Conservation (phyloP, 2,329 filamentous ascomycete genomes). For the Esteya vermicola region DNA sequence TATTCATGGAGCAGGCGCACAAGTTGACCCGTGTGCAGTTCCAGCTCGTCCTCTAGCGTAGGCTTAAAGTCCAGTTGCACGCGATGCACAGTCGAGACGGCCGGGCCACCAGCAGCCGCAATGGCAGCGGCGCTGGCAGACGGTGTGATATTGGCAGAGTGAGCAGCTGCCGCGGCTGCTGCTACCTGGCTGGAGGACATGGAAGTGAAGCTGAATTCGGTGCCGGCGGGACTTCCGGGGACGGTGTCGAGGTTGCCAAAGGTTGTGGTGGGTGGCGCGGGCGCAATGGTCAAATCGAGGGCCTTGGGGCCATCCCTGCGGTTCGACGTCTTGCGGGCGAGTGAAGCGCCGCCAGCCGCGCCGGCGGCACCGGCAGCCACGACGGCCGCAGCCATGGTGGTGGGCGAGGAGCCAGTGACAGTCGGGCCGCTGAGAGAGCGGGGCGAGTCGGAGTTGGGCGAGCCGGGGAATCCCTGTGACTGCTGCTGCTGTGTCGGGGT, state of each 20-base stretch:
- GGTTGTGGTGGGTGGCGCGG: slow-evolving; percentile 12
- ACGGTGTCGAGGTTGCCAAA: slow-evolving; percentile 17
- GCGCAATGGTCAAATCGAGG: slow-evolving; percentile 40
- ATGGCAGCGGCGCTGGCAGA: slow-evolving; percentile 44
- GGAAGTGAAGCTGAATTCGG: slow-evolving; percentile 47
- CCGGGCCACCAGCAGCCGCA: slow-evolving; percentile 45
- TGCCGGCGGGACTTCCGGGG: slow-evolving; percentile 46
- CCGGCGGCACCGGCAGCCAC: slow-evolving; percentile 18
- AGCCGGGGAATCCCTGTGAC: too few relatives aligned
- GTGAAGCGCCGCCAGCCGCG: slow-evolving; percentile 23
- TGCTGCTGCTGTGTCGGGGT: too few relatives aligned
- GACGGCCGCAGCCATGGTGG: slow-evolving; percentile 5
- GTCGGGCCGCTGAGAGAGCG: slow-evolving; percentile 21
- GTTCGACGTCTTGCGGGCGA: slow-evolving; percentile 41
- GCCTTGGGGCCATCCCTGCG: slow-evolving; percentile 36
- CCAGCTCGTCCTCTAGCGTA: slow-evolving; percentile 83
- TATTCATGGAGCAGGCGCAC: slow-evolving; percentile 89
- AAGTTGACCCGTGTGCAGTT: slow-evolving; percentile 64
- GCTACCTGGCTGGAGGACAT: slow-evolving; percentile 31
- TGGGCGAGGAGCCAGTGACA: too few relatives aligned
- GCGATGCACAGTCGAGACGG: slow-evolving; percentile 60
- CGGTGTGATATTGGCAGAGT: too few relatives aligned
- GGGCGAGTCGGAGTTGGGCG: slow-evolving; percentile 23
- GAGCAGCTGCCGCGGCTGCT: too few relatives aligned
- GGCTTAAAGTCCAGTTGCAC: slow-evolving; percentile 91